Evolutionary conservation across 352 stramenopile species (phyloP).

Genomic region (Globisporangium irregulare): DNA sequence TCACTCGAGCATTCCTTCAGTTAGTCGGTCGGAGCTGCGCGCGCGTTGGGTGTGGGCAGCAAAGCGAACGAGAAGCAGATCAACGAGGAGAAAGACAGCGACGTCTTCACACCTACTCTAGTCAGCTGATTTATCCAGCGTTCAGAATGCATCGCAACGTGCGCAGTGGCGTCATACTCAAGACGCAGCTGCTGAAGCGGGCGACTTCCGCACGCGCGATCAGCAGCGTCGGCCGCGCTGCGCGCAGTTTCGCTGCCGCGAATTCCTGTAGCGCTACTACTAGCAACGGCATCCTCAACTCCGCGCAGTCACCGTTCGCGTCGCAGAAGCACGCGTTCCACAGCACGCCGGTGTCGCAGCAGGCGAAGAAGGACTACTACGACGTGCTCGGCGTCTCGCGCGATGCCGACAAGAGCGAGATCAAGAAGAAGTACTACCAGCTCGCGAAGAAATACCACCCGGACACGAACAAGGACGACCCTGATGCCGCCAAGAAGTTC

Average conservation of each 20-base stretch:
- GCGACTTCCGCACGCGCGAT: constrained; percentile 7
- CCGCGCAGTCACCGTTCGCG: constrained; percentile 8
- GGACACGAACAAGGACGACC: constrained; percentile 96
- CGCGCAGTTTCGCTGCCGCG: constrained; percentile 15
- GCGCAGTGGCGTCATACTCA: constrained; percentile 11
- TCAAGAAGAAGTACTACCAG: constrained; percentile 98
- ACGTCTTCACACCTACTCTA: not conserved
- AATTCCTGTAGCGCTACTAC: not conserved
- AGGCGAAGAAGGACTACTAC: constrained; percentile 95
- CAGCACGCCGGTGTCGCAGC: constrained; percentile 47
- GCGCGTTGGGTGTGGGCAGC: constrained; percentile 7
- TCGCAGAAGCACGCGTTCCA: constrained; percentile 43
- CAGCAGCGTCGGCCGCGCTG: constrained; percentile 12
- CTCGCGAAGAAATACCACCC: constrained; percentile 97
- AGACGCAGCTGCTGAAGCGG: constrained; percentile 16
- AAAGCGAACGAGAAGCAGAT: not conserved
- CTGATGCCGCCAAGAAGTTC: constrained; percentile 91
- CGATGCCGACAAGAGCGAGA: constrained; percentile 91
- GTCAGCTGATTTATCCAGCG: not conserved
- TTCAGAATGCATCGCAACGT: constrained; percentile 17
- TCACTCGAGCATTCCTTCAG: constrained; percentile 9
- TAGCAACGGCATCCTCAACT: not conserved
- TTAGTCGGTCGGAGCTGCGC: constrained; percentile 8
- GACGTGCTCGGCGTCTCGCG: constrained; percentile 91
- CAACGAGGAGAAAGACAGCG: not conserved